phyloP scores from a whole-genome alignment of 2,329 filamentous ascomycete species.

The Curvularia eragrostidis region DNA sequence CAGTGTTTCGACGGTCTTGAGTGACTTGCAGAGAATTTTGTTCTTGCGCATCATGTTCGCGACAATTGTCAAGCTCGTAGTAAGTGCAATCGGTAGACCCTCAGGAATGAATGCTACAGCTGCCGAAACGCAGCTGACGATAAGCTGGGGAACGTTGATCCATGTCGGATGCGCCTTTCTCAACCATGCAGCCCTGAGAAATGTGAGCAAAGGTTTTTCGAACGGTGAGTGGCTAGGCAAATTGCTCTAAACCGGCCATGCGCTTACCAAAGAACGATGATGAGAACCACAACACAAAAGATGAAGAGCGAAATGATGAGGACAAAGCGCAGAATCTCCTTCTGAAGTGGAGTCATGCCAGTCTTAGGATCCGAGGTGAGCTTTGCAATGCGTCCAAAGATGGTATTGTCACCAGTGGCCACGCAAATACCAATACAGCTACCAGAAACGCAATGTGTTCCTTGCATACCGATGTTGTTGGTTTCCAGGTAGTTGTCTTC shows the following conservation, averaged over 20 bases:
- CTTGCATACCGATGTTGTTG: constrained; percentile 75
- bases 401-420: constrained; percentile 73
- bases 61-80: constrained; percentile 73
- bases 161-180: constrained; percentile 69
- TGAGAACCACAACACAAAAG: constrained; percentile 67
- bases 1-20: constrained; percentile 79
- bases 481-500: constrained; percentile 80
- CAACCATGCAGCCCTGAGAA: constrained; percentile 70
- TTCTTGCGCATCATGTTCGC: constrained; percentile 79
- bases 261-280: constrained; percentile 69
- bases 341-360: constrained; percentile 72
- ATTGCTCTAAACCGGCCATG: background rate
- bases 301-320: constrained; percentile 72
- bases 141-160: constrained; percentile 75
- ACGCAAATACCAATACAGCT: constrained; percentile 72
- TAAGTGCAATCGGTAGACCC: constrained; percentile 48
- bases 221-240: background rate
- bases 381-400: constrained; percentile 78
- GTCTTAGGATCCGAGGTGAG: constrained; percentile 73
- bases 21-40: constrained; percentile 78
- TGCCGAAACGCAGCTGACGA: constrained; percentile 73
- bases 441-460: constrained; percentile 78
- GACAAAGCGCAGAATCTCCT: constrained; percentile 76
- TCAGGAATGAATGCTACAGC: constrained; percentile 70
- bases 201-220: constrained; percentile 17